Evolutionary conservation across 1,139 yeast genomes (phyloP), one percentile per base, ranked within the genome.

Genomic region (Blastobotrys proliferans): DNA sequence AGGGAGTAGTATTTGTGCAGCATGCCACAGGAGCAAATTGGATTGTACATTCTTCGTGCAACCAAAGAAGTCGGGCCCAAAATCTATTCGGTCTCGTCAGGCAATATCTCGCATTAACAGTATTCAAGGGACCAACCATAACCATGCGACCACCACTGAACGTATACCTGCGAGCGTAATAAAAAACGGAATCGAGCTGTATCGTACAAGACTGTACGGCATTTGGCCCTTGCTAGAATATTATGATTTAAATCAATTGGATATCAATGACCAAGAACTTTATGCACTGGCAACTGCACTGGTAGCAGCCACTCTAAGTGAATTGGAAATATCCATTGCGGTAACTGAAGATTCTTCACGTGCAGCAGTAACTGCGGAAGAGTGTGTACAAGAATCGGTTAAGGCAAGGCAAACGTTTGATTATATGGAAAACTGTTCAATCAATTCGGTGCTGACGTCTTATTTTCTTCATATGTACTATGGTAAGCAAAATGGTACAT

Each of bases 391-490:
- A 9, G 52, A 49, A 30, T 28, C 49, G 4, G 11, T 45, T 6
- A 33, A 44, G 26, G 51, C 50, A 4, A 37, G 54, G 14, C 41
- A 38, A 11, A 22, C 41, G 20, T 43, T 42, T 25, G 49, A 47
- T 27, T 49, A 49, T 35, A 35, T 43, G 34, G 50, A 51, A 30
- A 18, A 21, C 13, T 34, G 43, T 18, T 37, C 44, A 13, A 38
- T 44, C 26, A 35, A 46, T 38, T 42, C 48, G 24, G 46, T 51
- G 11, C 40, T 48, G 18, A 48, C 50, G 9, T 48, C 55, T 16
- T 51, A 46, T 41, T 51, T 50, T 36, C 42, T 51, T 27, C 52
- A 49, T 35, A 42, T 48, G 18, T 44, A 44, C 41, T 48, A 40
- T 27, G 51, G 44, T 18, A 36, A 40, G 17, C 42, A 44, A 16